A percentile compares a stretch with the other conserved stretches of the same genome.
Conservation (phyloP, 1,284 basidiomycete species). For the Ganoderma leucocontextum region DNA sequence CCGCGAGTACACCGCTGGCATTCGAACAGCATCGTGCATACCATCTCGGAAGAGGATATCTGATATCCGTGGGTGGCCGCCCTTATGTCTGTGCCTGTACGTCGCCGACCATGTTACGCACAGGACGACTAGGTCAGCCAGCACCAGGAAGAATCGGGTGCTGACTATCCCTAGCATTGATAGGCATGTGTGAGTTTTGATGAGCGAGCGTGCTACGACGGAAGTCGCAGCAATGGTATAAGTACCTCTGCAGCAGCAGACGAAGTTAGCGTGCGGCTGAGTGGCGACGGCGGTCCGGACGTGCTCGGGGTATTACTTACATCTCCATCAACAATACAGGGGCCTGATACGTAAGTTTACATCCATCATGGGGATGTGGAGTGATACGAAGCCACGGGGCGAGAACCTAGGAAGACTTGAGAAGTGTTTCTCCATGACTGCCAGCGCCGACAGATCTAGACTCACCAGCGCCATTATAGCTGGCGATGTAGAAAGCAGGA, state of each 20-base stretch:
- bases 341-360: neutral
- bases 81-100: neutral
- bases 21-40: neutral
- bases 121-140: constrained; percentile 4
- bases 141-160: neutral
- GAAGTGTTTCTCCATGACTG: too few species aligned
- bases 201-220: neutral
- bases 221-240: neutral
- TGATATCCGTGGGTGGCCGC: neutral
- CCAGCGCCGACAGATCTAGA: neutral
- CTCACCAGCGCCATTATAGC: constrained; percentile 2
- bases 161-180: neutral
- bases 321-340: neutral
- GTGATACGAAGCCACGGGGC: neutral
- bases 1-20: too few species aligned
- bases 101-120: constrained; percentile 1
- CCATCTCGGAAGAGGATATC: constrained; percentile 8
- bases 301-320: neutral
- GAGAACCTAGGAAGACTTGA: neutral
- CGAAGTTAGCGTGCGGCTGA: too few species aligned
- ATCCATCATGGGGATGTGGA: neutral
- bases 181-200: neutral
- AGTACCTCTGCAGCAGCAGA: neutral
- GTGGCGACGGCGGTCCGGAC: too few species aligned
- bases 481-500: neutral